Evolutionary conservation across 345 rosid species (phyloP).

Genomic region (Rhodomyrtus tomentosa): DNA sequence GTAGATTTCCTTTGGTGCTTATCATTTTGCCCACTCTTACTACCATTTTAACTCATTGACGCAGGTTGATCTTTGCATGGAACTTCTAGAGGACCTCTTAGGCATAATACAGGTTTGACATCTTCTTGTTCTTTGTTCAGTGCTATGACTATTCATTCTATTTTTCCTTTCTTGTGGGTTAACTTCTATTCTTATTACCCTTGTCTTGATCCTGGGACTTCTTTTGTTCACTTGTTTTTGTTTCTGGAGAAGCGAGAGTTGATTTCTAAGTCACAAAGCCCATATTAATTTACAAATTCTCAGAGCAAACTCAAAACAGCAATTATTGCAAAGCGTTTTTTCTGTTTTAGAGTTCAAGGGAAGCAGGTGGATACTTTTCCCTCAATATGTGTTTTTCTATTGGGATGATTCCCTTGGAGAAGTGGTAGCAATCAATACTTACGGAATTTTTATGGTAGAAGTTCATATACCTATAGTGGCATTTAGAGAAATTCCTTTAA

Average conservation of each 20-base stretch:
- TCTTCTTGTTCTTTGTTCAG: background rate
- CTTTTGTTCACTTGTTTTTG: background rate
- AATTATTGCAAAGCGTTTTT: background rate
- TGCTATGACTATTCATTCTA: background rate
- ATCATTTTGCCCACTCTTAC: background rate
- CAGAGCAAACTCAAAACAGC: background rate
- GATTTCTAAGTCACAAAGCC: background rate
- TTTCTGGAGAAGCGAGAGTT: background rate
- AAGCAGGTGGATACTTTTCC: too few species aligned
- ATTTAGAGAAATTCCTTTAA: background rate
- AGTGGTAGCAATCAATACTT: too few species aligned
- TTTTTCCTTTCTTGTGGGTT: background rate
- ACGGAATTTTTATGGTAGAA: too few species aligned
- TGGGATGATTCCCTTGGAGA: too few species aligned
- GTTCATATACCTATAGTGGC: background rate
- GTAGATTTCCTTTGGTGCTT: background rate
- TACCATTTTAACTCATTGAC: slow-evolving; percentile 1
- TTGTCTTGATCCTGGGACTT: background rate
- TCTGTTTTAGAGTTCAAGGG: too few species aligned
- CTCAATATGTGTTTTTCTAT: too few species aligned
- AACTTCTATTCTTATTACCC: background rate
- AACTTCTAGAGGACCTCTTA: slow-evolving; percentile 71
- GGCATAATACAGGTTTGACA: slow-evolving; percentile 59
- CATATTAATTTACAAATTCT: background rate
- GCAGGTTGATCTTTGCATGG: slow-evolving; percentile 64